phyloP scores from a whole-genome alignment of 148 eudicot species.

The Mesembryanthemum crystallinum region DNA sequence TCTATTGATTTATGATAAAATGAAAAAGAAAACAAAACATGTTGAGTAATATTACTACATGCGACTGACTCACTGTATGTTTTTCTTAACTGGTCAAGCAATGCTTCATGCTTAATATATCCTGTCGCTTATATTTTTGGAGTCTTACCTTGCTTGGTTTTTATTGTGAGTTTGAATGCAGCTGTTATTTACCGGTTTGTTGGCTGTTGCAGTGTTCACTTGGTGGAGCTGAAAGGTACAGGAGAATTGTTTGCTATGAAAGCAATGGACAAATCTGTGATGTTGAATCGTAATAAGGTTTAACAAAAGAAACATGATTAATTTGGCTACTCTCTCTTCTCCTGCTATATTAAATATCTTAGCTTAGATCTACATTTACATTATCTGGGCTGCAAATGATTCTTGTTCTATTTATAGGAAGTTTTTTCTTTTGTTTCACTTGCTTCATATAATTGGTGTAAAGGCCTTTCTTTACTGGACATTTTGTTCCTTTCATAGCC shows the following conservation, averaged over 20 bases:
- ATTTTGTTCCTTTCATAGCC: background rate
- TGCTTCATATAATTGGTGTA: background rate
- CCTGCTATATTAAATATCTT: background rate
- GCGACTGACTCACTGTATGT: too few relatives aligned
- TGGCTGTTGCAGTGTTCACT: slow-evolving; percentile 72
- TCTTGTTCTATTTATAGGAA: background rate
- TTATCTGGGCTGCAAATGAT: slow-evolving; percentile 6
- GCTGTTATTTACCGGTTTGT: slow-evolving; percentile 6
- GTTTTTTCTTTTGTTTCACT: background rate
- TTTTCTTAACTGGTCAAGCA: background rate
- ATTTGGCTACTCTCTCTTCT: background rate
- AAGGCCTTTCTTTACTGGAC: background rate
- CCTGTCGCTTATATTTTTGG: background rate
- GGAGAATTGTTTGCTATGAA: slow-evolving; percentile 93
- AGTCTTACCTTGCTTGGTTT: background rate
- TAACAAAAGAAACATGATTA: slow-evolving; percentile 8
- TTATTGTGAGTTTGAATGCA: background rate
- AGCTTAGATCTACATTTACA: background rate
- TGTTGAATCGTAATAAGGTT: slow-evolving; percentile 97
- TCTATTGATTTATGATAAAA: too few relatives aligned
- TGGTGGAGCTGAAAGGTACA: slow-evolving; percentile 88
- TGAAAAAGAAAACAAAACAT: too few relatives aligned
- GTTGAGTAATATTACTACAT: too few relatives aligned
- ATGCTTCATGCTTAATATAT: background rate
- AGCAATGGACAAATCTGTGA: slow-evolving; percentile 92